A percentile compares a stretch with the other conserved stretches of the same genome.
Evolutionary conservation across 2,329 filamentous ascomycete species (phyloP).

Genomic region (Paramyrothecium roridum): DNA sequence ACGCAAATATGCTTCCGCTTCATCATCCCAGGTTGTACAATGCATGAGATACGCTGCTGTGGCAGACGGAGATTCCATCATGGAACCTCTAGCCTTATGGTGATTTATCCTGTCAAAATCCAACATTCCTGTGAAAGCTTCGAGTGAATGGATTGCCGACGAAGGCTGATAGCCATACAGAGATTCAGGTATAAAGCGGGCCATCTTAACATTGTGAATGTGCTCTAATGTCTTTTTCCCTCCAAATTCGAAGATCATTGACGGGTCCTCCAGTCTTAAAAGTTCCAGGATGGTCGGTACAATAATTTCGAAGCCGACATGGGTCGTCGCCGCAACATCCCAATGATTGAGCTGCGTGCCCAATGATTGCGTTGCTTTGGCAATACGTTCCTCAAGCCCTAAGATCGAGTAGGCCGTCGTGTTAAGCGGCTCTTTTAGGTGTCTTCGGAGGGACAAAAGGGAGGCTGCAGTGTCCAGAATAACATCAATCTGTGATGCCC

Average conservation of each 20-base stretch:
- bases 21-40: slow-evolving; percentile 4
- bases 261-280: background rate
- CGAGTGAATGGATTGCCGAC: slow-evolving; percentile 2
- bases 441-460: background rate
- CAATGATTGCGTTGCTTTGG: background rate
- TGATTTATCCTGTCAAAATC: slow-evolving; percentile 3
- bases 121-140: slow-evolving; percentile 1
- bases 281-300: background rate
- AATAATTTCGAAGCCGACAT: background rate
- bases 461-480: background rate
- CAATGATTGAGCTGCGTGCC: background rate
- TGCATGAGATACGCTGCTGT: slow-evolving; percentile 5
- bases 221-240: background rate
- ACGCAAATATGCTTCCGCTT: slow-evolving; percentile 3
- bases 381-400: background rate
- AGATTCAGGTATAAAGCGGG: background rate
- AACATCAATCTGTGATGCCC: background rate
- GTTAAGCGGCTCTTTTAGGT: background rate
- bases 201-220: background rate
- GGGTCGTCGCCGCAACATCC: background rate
- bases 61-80: slow-evolving; percentile 4
- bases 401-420: background rate
- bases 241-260: background rate
- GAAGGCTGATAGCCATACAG: background rate
- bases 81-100: slow-evolving; percentile 1